phyloP scores from a whole-genome alignment of 805 yeast species.

The Cyberlindnera suaveolens region DNA sequence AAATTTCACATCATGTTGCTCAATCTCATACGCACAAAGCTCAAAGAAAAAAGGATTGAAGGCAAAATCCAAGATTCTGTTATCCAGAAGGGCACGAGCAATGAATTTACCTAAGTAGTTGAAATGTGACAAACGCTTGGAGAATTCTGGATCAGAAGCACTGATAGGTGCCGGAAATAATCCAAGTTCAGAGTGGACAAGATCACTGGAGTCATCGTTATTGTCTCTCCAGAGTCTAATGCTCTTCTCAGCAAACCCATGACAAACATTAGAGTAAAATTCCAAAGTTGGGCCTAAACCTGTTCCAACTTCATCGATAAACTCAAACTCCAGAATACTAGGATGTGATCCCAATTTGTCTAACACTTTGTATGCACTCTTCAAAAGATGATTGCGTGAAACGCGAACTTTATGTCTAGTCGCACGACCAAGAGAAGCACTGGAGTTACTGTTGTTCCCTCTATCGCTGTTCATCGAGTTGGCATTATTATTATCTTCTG shows the following conservation, averaged over 20 bases:
- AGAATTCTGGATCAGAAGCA: conserved; percentile 28
- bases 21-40: conserved; percentile 37
- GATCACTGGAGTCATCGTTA: conserved; percentile 24
- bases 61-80: conserved; percentile 78
- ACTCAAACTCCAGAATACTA: conserved; percentile 79
- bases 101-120: conserved; percentile 71
- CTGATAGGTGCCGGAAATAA: conserved; percentile 68
- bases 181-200: conserved; percentile 41
- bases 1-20: conserved; percentile 5
- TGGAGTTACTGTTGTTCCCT: conserved; percentile 18
- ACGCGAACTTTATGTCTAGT: conserved; percentile 76
- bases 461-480: conserved; percentile 11
- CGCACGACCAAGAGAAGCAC: conserved; percentile 56
- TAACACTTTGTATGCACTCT: conserved; percentile 74
- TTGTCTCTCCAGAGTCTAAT: conserved; percentile 62
- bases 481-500: conserved; percentile 32
- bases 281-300: conserved; percentile 96
- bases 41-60: conserved; percentile 69
- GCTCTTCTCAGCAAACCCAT: conserved; percentile 55
- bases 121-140: conserved; percentile 46
- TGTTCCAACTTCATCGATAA: conserved; percentile 87
- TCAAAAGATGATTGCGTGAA: conserved; percentile 60
- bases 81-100: conserved; percentile 82
- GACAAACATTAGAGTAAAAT: conserved; percentile 78
- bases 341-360: conserved; percentile 74